Percentiles rank a stretch among this genome's conserved stretches.
Conservation (phyloP, 176 grass and related monocot genomes). For the Bromus sterilis region DNA sequence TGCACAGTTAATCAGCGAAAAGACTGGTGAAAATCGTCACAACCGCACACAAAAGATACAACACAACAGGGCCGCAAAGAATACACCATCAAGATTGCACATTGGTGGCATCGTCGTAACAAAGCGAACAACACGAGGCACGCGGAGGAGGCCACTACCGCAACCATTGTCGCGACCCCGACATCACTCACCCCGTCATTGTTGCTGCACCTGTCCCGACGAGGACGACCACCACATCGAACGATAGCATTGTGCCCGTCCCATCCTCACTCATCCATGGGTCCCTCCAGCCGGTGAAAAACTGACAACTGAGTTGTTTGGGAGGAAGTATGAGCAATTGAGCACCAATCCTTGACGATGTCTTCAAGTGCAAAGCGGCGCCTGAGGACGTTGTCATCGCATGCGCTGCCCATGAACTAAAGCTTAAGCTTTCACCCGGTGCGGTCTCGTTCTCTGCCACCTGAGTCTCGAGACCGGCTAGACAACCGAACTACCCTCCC, state of each 20-base stretch:
- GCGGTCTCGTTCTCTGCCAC: not conserved
- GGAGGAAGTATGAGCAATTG: no score
- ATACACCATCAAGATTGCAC: not conserved
- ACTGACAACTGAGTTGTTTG: no score
- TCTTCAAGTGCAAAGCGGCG: not conserved
- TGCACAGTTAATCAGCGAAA: rapidly evolving
- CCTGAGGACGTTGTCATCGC: rapidly evolving
- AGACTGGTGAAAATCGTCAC: no score
- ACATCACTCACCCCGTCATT: not conserved
- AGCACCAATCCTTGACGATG: not conserved
- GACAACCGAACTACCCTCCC: no score
- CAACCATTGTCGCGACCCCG: not conserved
- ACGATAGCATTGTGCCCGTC: no score
- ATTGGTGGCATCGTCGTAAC: not conserved
- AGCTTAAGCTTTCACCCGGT: not conserved
- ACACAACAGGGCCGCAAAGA: not conserved
- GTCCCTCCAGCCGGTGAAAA: not conserved
- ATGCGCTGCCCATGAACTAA: not conserved
- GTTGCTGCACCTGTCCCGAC: rapidly evolving
- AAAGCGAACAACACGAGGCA: no score
- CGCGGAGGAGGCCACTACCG: rapidly evolving
- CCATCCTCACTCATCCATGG: not conserved
- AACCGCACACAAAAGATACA: no score
- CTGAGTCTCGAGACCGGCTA: no score
- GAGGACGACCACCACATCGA: not conserved